Evolutionary conservation across 345 rosid species (phyloP).

Genomic region (Brassica juncea): DNA sequence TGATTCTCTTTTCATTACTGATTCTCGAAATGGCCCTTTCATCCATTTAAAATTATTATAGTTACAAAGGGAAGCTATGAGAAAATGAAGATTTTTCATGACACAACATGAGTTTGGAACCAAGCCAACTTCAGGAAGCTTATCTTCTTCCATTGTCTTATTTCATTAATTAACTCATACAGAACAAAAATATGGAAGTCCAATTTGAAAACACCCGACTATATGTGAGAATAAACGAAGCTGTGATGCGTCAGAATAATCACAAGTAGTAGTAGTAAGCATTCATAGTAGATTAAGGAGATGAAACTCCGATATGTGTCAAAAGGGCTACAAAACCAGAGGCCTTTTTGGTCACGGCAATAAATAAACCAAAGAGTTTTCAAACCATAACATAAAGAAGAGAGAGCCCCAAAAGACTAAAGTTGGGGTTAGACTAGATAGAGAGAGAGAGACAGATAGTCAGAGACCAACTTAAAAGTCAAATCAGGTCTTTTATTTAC

Average conservation of each 20-base stretch:
- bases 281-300: not conserved
- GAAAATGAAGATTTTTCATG: not conserved
- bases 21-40: too few species aligned
- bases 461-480: constrained; percentile 5
- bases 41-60: too few species aligned
- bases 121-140: constrained; percentile 21
- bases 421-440: not conserved
- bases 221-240: too few species aligned
- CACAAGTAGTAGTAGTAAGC: not conserved
- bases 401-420: not conserved
- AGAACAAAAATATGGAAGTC: not conserved
- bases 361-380: not conserved
- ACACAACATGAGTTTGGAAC: constrained; percentile 12
- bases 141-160: not conserved
- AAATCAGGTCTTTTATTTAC: not conserved
- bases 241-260: not conserved
- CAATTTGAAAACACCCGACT: not conserved
- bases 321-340: constrained; percentile 10
- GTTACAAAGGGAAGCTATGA: too few species aligned
- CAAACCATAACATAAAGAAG: not conserved
- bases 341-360: not conserved
- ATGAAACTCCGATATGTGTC: not conserved
- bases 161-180: not conserved
- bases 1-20: too few species aligned
- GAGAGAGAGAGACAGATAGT: constrained; percentile 5